These are phyloP conservation scores for Penicillium sp. DNA, from an alignment of 2,329 filamentous ascomycete genomes.

Conservation along the genomic window DNA sequence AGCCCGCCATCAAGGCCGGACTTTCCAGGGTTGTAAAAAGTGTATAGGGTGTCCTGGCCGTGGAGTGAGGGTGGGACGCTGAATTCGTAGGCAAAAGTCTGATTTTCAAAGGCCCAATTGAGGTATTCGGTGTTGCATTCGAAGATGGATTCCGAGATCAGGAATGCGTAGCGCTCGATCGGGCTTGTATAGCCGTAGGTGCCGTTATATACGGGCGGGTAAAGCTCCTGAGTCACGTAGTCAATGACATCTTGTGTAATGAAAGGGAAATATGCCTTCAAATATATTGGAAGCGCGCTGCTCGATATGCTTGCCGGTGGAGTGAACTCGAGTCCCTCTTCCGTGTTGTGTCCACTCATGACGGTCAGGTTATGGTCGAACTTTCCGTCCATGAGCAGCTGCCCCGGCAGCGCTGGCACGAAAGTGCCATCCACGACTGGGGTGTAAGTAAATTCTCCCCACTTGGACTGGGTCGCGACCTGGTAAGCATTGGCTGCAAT, in stretches of 20 bases:
- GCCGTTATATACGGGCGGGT: conserved; percentile 54
- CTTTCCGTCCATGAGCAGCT: conserved; percentile 45
- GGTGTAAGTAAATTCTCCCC: conserved; percentile 47
- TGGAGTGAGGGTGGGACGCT: conserved; percentile 55
- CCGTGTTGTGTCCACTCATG: conserved; percentile 47
- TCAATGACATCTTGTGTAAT: conserved; percentile 32
- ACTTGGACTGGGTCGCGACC: conserved; percentile 34
- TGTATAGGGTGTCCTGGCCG: conserved; percentile 54
- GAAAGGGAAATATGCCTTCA: conserved; percentile 25
- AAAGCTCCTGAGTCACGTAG: conserved; percentile 50
- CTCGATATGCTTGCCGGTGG: conserved; percentile 32
- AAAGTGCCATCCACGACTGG: conserved; percentile 54
- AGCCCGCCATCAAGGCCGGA: background rate
- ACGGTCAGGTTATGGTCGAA: conserved; percentile 48
- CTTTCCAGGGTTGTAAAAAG: conserved; percentile 48
- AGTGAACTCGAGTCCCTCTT: conserved; percentile 47
- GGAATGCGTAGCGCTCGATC: conserved; percentile 43
- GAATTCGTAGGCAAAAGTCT: conserved; percentile 57
- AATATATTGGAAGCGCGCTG: conserved; percentile 16
- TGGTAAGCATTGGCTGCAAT: conserved; percentile 48
- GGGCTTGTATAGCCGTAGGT: conserved; percentile 48
- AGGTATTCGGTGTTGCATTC: conserved; percentile 57
- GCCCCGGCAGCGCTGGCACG: conserved; percentile 48
- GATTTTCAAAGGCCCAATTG: conserved; percentile 50
- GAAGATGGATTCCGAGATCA: conserved; percentile 48